phyloP scores from a whole-genome alignment of 2,329 filamentous ascomycete species.

The Decorospora gaudefroyi region DNA sequence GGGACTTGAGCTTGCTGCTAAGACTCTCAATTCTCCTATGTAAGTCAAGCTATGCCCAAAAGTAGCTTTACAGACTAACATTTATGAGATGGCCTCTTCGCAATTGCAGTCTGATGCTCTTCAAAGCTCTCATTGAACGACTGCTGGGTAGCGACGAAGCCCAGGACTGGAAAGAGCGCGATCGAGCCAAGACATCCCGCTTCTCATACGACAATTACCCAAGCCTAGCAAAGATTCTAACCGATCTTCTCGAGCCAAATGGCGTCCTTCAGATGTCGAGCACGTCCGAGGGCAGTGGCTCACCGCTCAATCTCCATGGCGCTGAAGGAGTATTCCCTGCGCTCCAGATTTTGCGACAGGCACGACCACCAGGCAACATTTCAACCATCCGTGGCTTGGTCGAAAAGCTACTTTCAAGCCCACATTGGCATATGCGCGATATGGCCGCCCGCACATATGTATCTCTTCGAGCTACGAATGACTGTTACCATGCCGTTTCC shows the following conservation, averaged over 20 bases:
- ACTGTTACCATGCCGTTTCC: constrained; percentile 30
- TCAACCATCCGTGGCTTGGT: constrained; percentile 64
- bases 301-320: constrained; percentile 43
- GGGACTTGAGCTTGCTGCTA: constrained; percentile 77
- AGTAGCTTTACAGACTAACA: constrained; percentile 11
- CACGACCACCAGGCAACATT: constrained; percentile 64
- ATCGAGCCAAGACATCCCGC: constrained; percentile 52
- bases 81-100: constrained; percentile 79
- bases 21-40: constrained; percentile 77
- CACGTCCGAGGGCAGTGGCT: constrained; percentile 23
- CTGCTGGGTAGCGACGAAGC: constrained; percentile 73
- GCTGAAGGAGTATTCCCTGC: constrained; percentile 78
- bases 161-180: constrained; percentile 61
- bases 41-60: constrained; percentile 53
- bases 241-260: constrained; percentile 59
- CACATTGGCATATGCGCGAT: constrained; percentile 79
- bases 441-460: constrained; percentile 74
- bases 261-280: constrained; percentile 35
- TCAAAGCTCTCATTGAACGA: constrained; percentile 81
- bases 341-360: constrained; percentile 77
- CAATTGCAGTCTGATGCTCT: constrained; percentile 88
- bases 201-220: constrained; percentile 73
- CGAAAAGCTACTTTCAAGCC: constrained; percentile 66
- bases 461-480: constrained; percentile 35
- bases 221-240: constrained; percentile 65